Base-by-base conservation (phyloP, 2,329 filamentous ascomycete genomes). In the Nemania bipapillata region DNA sequence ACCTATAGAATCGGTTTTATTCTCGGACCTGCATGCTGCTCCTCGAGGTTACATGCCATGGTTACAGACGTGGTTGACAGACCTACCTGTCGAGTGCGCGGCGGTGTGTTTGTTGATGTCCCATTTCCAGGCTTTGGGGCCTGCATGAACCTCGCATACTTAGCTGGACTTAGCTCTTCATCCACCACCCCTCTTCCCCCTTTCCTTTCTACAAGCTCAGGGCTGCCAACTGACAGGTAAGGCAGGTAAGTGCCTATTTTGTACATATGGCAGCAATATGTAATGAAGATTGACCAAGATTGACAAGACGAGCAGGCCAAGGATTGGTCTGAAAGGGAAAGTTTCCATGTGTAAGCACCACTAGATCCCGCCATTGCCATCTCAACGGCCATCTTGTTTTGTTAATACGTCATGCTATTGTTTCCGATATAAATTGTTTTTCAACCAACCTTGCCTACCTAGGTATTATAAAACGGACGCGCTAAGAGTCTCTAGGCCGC, bases 101-200 rank as follows among this genome's bases (percentile, higher is more conserved):
- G 66, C 62, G 61, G 57, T 65, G 55, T 68, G 65, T 68, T 68
- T 68, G 56, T 65, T 68, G 65, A 68, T 11, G 55, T 65, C 56
- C 50, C 40, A 50, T 47, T 68, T 52, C 26, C 22, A 49, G 37
- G 49, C 50, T 49, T 53, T 45, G 47, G 58, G 59, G 12, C 60
- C 26, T 61, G 62, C 66, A 65, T 65, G 61, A 60, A 65, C 52
- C 60, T 40, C 49, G 24, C 47, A 50, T 50, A 50, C 15, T 2
- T 40, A 53, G 40, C n/a, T 20, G 17, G 37, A 40, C 37, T 37
- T 40, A 40, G 37, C 37, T 40, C 37, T 40, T 17, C 37, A 40
- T 40, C 37, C 37, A 40, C 32, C 32, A 45, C 22, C 26, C 54
- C 57, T 47, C 56, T 52, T 50, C 42, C 60, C 68, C 53, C 45